A percentile compares a stretch with the other conserved stretches of the same genome.
phyloP scores from a whole-genome alignment of 805 yeast species.

The Wickerhamomyces alni region DNA sequence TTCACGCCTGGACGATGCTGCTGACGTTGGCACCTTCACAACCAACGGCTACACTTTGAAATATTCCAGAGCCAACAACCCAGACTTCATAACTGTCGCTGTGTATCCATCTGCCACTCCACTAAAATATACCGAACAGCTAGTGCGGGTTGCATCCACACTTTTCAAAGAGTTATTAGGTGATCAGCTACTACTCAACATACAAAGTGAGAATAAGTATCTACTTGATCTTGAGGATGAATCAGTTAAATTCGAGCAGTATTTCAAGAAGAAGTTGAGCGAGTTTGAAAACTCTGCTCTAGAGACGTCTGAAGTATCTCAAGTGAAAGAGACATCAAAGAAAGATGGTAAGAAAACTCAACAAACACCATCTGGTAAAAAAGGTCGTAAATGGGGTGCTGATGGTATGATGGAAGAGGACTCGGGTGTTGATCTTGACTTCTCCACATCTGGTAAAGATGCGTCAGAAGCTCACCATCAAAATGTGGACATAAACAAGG shows the following conservation, averaged over 20 bases:
- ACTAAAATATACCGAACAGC: conserved; percentile 27
- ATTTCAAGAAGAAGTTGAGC: conserved; percentile 30
- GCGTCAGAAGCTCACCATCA: conserved; percentile 11
- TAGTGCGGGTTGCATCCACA: conserved; percentile 25
- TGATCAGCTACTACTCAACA: conserved; percentile 20
- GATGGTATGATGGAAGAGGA: conserved; percentile 50
- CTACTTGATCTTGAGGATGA: conserved; percentile 27
- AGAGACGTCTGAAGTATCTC: conserved; percentile 1
- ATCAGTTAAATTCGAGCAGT: conserved; percentile 31
- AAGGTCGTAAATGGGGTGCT: conserved; percentile 58
- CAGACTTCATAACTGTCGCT: conserved; percentile 38
- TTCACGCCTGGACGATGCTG: conserved; percentile 18
- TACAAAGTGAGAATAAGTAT: conserved; percentile 24
- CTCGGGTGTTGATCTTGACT: conserved; percentile 44
- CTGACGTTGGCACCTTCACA: conserved; percentile 22
- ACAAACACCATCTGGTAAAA: conserved; percentile 21
- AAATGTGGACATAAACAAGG: conserved; percentile 23
- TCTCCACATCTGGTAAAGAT: conserved; percentile 33
- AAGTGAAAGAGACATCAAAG: conserved; percentile 2
- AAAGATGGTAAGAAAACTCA: conserved; percentile 13
- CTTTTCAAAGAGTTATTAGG: conserved; percentile 27
- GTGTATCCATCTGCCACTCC: conserved; percentile 34
- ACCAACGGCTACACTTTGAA: conserved; percentile 40
- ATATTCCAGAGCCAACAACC: conserved; percentile 35
- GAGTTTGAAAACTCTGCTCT: conserved; percentile 16